These are phyloP conservation scores for Physcomitrellopsis africana DNA, from an alignment of 225 moss, liverwort and hornwort genomes.

Conservation along the genomic window DNA sequence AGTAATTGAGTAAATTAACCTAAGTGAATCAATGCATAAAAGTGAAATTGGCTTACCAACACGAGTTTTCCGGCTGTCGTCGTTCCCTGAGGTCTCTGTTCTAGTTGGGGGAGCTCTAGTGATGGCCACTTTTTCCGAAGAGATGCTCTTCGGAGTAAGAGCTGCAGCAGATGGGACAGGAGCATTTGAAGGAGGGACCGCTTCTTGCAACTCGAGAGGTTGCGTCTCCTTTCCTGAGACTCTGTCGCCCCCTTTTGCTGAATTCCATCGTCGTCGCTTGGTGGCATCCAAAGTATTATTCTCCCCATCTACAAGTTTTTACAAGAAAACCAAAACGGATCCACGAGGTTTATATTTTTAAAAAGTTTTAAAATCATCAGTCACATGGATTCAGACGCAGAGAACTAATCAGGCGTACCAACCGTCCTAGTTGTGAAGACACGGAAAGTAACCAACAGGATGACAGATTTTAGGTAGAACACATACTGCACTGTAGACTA, in stretches of 20 bases:
- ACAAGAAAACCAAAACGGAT: neutral
- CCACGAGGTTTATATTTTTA: neutral
- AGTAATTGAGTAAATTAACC: no score
- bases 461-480: neutral
- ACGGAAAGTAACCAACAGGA: neutral
- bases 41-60: conserved; percentile 49
- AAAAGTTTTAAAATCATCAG: conserved; percentile 18
- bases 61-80: conserved; percentile 80
- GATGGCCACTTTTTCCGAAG: conserved; percentile 62
- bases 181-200: conserved; percentile 37
- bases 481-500: neutral
- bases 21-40: neutral
- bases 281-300: conserved; percentile 69
- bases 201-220: conserved; percentile 56
- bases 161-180: conserved; percentile 50
- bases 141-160: conserved; percentile 65
- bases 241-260: conserved; percentile 67
- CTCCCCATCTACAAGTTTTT: conserved; percentile 58
- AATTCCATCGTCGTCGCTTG: conserved; percentile 94
- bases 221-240: conserved; percentile 49
- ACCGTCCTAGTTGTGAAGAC: neutral
- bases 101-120: conserved; percentile 61
- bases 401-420: no score
- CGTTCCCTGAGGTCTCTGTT: conserved; percentile 76
- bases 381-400: neutral